Base-by-base conservation (phyloP, 2,329 filamentous ascomycete genomes). In the Calonectria fujianensis region DNA sequence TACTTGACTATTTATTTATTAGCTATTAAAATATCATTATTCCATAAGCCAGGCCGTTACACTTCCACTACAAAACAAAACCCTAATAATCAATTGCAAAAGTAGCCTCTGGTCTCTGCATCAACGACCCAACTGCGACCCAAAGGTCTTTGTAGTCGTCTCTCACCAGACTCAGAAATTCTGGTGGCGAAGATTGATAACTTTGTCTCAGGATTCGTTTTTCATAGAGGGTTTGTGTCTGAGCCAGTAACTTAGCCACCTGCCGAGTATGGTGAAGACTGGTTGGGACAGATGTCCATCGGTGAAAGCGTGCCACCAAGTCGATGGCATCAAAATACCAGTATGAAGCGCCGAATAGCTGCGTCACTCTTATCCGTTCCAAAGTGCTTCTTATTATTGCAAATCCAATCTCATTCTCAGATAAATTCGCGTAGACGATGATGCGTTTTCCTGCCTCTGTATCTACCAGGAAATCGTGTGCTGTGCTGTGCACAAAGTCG, bases 401-500 rank as follows among this genome's bases (percentile, higher is more conserved):
- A 24, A 48, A 48, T 48, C 20, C 45, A 24, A 24, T 48, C 11
- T 48, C 45, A 20, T 1, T 13, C 20, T 48, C 45, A 10, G 45
- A 24, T 2, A n/a, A 48, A 13, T 24, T 48, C 13, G n/a, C 45
- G 45, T 48, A 48, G n/a, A n/a, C 4, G 10, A 48, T 8, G n/a
- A 48, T 48, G n/a, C 45, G 45, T 18, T 41, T 54, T 14, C 64
- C 48, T 7, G 64, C n/a, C 66, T 69, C 66, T 16, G 66, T 69
- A 9, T 69, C 51, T 4, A 45, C 35, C 29, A 69, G 51, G 39
- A 69, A 69, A 31, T 69, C 66, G 18, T 48, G 24, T 45, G 51
- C 66, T 32, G 51, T 69, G 24, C 51, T 51, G 8, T 69, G 66
- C 7, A 69, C 41, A 37, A 69, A 69, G 2, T 31, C 32, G 3